phyloP scores from a whole-genome alignment of 31 red algal species.

The Asparagopsis taxiformis region DNA sequence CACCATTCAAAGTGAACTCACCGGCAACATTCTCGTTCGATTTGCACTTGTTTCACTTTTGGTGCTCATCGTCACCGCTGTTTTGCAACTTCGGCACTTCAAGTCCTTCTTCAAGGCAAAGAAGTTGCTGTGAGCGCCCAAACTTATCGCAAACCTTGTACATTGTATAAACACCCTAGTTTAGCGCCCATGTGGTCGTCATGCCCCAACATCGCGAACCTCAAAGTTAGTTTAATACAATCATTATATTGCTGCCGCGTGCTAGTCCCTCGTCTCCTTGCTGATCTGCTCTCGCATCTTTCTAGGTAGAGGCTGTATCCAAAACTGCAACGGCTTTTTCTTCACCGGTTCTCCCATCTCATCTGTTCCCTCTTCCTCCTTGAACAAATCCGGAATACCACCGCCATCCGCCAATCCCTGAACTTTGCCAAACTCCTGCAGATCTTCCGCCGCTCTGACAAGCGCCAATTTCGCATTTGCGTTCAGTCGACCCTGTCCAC shows the following conservation, averaged over 20 bases:
- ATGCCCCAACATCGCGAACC: too few relatives aligned
- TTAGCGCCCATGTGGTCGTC: too few relatives aligned
- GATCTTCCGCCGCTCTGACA: constrained; percentile 25
- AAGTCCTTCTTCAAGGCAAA: constrained; percentile 62
- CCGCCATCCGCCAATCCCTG: constrained; percentile 5
- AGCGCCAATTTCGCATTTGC: constrained; percentile 42
- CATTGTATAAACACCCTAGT: too few relatives aligned
- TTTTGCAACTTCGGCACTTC: constrained; percentile 42
- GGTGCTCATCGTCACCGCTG: constrained; percentile 10
- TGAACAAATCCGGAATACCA: constrained; percentile 30
- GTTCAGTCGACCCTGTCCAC: constrained; percentile 64
- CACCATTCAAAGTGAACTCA: constrained; percentile 14
- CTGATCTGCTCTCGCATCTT: constrained; percentile 23
- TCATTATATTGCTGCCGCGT: not conserved
- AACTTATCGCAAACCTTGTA: too few relatives aligned
- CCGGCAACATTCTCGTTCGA: constrained; percentile 1
- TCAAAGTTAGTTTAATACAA: too few relatives aligned
- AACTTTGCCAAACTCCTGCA: constrained; percentile 34
- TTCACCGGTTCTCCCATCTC: not conserved
- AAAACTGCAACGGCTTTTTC: constrained; percentile 41
- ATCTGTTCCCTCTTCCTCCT: constrained; percentile 14
- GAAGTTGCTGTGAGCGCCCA: constrained; percentile 49
- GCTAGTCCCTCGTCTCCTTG: not conserved
- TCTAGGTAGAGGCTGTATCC: constrained; percentile 37
- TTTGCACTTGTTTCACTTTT: constrained; percentile 27